Conservation (phyloP, 768 basidiomycete species). For the Gloeostereum incarnatum region DNA sequence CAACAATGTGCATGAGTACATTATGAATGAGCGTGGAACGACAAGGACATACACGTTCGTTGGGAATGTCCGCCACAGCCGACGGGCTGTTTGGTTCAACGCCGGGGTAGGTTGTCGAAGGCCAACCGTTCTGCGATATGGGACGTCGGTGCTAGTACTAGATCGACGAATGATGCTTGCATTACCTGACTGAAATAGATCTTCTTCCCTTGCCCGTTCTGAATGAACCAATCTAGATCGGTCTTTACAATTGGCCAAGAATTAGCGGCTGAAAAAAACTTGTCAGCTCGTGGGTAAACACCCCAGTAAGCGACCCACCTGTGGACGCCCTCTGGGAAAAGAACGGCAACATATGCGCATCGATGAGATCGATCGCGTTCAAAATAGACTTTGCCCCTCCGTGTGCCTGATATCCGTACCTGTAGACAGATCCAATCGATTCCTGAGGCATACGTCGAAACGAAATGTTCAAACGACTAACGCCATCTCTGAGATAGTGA, state of each 20-base stretch:
- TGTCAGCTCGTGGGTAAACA: neutral
- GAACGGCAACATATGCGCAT: conserved; percentile 67
- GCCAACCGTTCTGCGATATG: conserved; percentile 64
- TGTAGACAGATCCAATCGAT: too few relatives aligned
- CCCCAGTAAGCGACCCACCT: conserved; percentile 22
- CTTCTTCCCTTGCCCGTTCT: conserved; percentile 60
- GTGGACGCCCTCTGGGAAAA: conserved; percentile 49
- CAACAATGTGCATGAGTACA: neutral
- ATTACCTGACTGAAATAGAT: conserved; percentile 64
- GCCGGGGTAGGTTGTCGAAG: conserved; percentile 47
- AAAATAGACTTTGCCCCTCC: conserved; percentile 47
- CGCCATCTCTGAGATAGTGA: conserved; percentile 61
- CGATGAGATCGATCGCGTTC: conserved; percentile 51
- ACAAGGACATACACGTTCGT: conserved; percentile 43
- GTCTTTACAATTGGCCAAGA: conserved; percentile 54
- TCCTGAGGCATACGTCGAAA: too few relatives aligned
- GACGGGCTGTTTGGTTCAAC: conserved; percentile 57
- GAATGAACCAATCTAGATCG: conserved; percentile 61
- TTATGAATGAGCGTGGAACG: too few relatives aligned
- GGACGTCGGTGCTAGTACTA: neutral
- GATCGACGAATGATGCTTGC: neutral
- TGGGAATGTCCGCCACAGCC: conserved; percentile 53
- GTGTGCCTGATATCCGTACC: conserved; percentile 23
- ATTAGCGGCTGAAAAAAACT: conserved; percentile 28
- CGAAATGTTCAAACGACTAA: conserved; percentile 30